A percentile compares a stretch with the other conserved stretches of the same genome.
Evolutionary conservation across 2,329 filamentous ascomycete genomes (phyloP).

Genomic region (Fusarium acutatum): DNA sequence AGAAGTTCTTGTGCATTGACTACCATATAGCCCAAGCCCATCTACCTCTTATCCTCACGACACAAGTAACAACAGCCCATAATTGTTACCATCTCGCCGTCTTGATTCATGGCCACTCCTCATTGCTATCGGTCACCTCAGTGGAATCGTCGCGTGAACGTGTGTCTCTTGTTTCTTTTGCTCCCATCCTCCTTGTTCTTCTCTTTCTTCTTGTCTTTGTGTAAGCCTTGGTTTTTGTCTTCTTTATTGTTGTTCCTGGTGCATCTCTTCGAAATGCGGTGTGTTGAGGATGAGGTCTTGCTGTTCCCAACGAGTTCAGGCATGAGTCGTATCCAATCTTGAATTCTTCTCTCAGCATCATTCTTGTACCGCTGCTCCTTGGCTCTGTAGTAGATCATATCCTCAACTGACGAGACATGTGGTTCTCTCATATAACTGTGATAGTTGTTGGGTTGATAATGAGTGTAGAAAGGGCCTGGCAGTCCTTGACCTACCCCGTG

Average conservation of each 20-base stretch:
- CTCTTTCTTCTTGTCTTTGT: not conserved
- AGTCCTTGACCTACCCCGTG: not conserved
- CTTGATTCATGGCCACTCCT: not conserved
- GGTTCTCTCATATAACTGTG: not conserved
- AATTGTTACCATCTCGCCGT: not conserved
- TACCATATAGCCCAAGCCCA: not conserved
- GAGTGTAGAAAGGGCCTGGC: not conserved
- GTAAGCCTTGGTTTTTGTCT: not conserved
- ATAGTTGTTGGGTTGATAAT: not conserved
- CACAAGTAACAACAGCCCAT: not conserved
- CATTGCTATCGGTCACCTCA: not conserved
- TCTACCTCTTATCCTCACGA: not conserved
- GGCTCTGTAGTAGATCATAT: constrained; percentile 5
- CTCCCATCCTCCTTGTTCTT: not conserved
- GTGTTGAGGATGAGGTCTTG: not conserved
- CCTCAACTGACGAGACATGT: not conserved
- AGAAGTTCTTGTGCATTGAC: not conserved
- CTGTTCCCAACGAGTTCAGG: not conserved
- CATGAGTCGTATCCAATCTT: constrained; percentile 28
- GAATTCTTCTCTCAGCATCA: constrained; percentile 19
- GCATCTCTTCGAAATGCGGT: not conserved
- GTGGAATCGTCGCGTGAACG: not conserved
- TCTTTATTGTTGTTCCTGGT: not conserved
- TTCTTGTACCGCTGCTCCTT: constrained; percentile 15
- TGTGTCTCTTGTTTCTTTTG: not conserved